Percentiles rank a stretch among this genome's conserved stretches.
phyloP scores from a whole-genome alignment of 768 basidiomycete genomes.

The Podaxis carcinomalis region DNA sequence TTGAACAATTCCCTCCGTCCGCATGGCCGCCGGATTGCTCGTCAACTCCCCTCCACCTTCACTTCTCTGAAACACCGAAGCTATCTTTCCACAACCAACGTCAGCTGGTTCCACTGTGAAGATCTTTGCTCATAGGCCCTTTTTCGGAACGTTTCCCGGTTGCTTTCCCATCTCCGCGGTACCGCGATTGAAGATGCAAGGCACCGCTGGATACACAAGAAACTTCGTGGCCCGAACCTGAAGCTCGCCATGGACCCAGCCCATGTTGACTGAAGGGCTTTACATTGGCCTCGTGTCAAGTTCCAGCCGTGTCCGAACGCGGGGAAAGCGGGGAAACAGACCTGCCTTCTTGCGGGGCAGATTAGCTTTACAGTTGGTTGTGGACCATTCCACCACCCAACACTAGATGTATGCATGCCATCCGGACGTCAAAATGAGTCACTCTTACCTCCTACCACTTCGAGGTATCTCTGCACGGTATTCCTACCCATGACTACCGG shows the following conservation, averaged over 20 bases:
- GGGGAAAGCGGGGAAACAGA: not conserved
- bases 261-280: not conserved
- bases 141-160: too few species aligned
- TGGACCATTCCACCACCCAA: not conserved
- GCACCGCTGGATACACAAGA: too few species aligned
- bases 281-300: not conserved
- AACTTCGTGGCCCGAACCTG: not conserved
- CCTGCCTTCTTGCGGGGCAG: not conserved
- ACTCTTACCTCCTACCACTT: too few species aligned
- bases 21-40: not conserved
- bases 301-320: not conserved
- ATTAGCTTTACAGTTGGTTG: not conserved
- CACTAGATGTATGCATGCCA: too few species aligned
- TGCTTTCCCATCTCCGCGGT: too few species aligned
- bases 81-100: not conserved
- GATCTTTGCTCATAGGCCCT: not conserved
- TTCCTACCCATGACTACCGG: too few species aligned
- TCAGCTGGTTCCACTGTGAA: not conserved
- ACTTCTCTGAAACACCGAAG: not conserved
- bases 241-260: not conserved
- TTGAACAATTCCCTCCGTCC: not conserved
- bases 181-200: too few species aligned
- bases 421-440: too few species aligned
- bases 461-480: too few species aligned
- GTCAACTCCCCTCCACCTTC: not conserved